Evolutionary conservation across 805 yeast species (phyloP).

Genomic region (Grigorovia humatica): DNA sequence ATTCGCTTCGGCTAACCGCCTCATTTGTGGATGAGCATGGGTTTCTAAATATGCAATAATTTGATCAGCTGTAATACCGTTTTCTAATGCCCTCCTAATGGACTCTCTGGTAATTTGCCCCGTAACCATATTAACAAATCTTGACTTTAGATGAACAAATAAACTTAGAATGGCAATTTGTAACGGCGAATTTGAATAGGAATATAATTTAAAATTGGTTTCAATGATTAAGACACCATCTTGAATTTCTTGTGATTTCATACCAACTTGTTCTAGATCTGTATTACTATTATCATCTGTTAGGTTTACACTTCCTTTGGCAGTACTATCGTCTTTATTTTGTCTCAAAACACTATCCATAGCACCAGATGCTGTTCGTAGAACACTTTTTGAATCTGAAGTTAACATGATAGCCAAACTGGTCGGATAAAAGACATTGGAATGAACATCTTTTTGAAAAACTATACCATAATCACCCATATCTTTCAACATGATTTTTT

Average conservation of each 20-base stretch:
- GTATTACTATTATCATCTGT: constrained; percentile 10
- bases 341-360: constrained; percentile 54
- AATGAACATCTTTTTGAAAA: constrained; percentile 49
- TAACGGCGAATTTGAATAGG: constrained; percentile 87
- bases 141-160: constrained; percentile 73
- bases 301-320: constrained; percentile 9
- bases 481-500: constrained; percentile 77
- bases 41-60: constrained; percentile 79
- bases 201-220: constrained; percentile 86
- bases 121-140: constrained; percentile 86
- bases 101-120: constrained; percentile 92
- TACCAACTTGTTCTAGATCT: constrained; percentile 24
- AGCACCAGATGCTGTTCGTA: constrained; percentile 61
- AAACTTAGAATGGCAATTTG: constrained; percentile 87
- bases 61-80: constrained; percentile 93
- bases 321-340: constrained; percentile 10
- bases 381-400: constrained; percentile 61
- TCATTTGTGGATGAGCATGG: constrained; percentile 92
- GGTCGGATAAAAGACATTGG: constrained; percentile 76
- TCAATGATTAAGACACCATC: constrained; percentile 78
- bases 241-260: constrained; percentile 14
- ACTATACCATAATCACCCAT: constrained; percentile 86
- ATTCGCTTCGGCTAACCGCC: constrained; percentile 58
- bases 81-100: constrained; percentile 66
- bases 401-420: constrained; percentile 82